Base-by-base conservation (phyloP, 23 red algal genomes). In the Pyropia haitanensis region DNA sequence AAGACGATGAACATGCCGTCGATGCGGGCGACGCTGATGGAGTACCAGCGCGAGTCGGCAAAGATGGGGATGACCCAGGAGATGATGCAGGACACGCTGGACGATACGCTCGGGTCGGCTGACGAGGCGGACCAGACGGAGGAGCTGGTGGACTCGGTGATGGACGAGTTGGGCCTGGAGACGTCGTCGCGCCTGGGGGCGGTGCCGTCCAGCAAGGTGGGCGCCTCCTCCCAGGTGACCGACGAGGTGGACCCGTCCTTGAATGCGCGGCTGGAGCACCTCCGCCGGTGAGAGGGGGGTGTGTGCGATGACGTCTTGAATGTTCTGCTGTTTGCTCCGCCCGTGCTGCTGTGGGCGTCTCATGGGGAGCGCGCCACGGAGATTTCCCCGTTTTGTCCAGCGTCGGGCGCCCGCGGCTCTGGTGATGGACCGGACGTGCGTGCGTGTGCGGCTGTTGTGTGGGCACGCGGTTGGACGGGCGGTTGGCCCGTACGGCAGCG, bases 21-120 rank as follows among this genome's bases (percentile, higher is more conserved):
- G 27, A 90, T 98, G 70, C 64, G 72, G 60, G 73, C 67, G 34
- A 78, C 91, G 18, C 68, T 98, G 64, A 89, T 90, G 81, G 85
- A 98, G 66, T 98, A 85, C 61, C 86, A 98, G 67, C 80, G 79
- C 66, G 78, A 98, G 63, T 83, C 76, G 61, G 85, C 72, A 49
- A 90, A 87, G 51, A 71, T 98, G 79, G 85, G 76, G 23, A 89
- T 98, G 94, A 91, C 79, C 14, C 94, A 98, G 74, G 94, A 98
- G 76, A 89, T 98, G 85, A 68, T 93, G 57, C 72, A 93, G 50
- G 81, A 95, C 56, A 81, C 82, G 3, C 82, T 88, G 81, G 79
- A 78, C 19, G 81, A 95, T 74, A 72, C 74, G 51, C 56, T 88
- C 8, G 61, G 75, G 26, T 68, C 66, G 39, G 81, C 64, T 33